phyloP scores from a whole-genome alignment of 2,329 filamentous ascomycete species.

The Apiospora kogelbergensis region DNA sequence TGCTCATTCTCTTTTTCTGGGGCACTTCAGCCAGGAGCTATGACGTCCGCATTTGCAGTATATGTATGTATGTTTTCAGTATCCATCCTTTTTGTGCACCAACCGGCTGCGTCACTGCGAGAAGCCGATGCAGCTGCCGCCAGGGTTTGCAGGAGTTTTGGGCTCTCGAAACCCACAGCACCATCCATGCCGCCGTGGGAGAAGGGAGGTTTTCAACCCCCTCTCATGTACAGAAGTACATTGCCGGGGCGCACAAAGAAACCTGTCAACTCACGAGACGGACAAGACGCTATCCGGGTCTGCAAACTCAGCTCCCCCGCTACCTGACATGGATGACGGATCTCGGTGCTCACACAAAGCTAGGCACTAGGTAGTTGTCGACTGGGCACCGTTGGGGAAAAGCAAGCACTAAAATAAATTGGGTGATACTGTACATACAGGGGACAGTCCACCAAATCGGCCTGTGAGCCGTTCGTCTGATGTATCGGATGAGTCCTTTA shows the following conservation, averaged over 20 bases:
- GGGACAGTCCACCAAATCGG: neutral
- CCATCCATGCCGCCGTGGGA: neutral
- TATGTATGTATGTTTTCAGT: no score
- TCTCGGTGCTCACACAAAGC: neutral
- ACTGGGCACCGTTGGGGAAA: neutral
- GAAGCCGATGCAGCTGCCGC: neutral
- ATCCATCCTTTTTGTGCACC: neutral
- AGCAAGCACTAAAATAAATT: neutral
- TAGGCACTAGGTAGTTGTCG: no score
- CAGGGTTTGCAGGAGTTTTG: no score
- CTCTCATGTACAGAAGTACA: neutral
- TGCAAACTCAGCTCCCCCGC: constrained; percentile 2
- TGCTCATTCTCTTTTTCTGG: neutral
- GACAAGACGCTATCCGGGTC: neutral
- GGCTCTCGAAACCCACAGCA: neutral
- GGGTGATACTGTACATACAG: neutral
- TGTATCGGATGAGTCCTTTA: neutral
- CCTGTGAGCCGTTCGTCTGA: neutral
- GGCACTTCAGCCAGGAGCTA: neutral
- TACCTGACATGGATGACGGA: neutral
- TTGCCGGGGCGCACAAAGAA: neutral
- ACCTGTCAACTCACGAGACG: neutral
- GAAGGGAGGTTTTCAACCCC: neutral
- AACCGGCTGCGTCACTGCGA: constrained; percentile 4
- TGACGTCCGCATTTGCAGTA: neutral